phyloP scores from a whole-genome alignment of 1,139 yeast genomes.

The Eremothecium cymbalariae region DNA sequence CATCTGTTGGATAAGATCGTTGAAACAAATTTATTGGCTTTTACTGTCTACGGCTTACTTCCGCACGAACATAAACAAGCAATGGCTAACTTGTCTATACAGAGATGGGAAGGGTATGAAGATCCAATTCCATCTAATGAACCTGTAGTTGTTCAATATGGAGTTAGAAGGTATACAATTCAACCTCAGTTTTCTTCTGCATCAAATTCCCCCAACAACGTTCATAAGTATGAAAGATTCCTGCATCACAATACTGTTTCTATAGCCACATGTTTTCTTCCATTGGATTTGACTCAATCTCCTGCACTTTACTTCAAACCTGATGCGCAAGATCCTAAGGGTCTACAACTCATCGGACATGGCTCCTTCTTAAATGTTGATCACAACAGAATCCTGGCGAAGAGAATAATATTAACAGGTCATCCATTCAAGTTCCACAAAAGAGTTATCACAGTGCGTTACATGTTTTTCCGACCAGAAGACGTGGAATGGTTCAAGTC shows the following conservation, averaged over 20 bases:
- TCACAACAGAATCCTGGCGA: slow-evolving; percentile 74
- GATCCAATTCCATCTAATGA: slow-evolving; percentile 79
- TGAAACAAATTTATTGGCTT: slow-evolving; percentile 40
- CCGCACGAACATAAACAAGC: slow-evolving; percentile 83
- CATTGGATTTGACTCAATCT: slow-evolving; percentile 77
- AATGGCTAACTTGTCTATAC: slow-evolving; percentile 71
- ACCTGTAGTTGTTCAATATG: slow-evolving; percentile 77
- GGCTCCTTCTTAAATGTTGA: slow-evolving; percentile 88
- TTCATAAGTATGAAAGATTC: slow-evolving; percentile 78
- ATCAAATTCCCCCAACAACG: slow-evolving; percentile 70
- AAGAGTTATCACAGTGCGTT: slow-evolving; percentile 82
- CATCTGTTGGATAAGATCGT: slow-evolving; percentile 38
- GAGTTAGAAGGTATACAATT: slow-evolving; percentile 82
- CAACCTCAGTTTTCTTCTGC: slow-evolving; percentile 79
- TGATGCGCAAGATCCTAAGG: slow-evolving; percentile 34
- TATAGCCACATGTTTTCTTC: slow-evolving; percentile 83
- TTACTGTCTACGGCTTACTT: slow-evolving; percentile 63
- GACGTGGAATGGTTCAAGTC: slow-evolving; percentile 89
- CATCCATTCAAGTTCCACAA: slow-evolving; percentile 94
- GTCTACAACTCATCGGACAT: slow-evolving; percentile 69
- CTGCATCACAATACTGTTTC: slow-evolving; percentile 69
- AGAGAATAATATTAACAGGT: slow-evolving; percentile 85
- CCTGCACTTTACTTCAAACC: slow-evolving; percentile 65
- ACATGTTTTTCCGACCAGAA: slow-evolving; percentile 92
- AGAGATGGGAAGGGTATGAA: slow-evolving; percentile 83